Base-by-base conservation (phyloP, 116 monocot genomes). In the Trichopus zeylanicus region DNA sequence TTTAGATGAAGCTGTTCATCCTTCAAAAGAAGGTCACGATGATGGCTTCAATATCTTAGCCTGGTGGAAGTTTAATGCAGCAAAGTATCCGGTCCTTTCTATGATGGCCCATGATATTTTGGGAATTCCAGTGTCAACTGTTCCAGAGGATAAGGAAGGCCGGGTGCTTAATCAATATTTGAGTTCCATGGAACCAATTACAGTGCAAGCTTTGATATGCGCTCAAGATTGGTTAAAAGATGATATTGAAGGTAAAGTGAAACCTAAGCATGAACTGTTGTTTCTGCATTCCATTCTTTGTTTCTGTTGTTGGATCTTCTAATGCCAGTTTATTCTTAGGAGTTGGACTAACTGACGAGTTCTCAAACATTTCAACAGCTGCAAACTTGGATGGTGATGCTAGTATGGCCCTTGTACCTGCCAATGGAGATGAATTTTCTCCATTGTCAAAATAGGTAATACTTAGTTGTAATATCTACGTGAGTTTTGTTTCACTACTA, bases 11-110 rank as follows among this genome's bases (percentile, higher is more conserved):
- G 31, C 82, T 27, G 87, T 82, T 26, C 63, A 87, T 72, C 75
- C 73, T 12, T 61, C 59, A 55, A 82, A 74, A 62, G 67, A 73
- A 56, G 81, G 69, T 18, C 60, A 47, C 48, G 69, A 61, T 47
- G 86, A 75, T 19, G 67, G 53, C 27, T 82, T 87, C 64, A 64
- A 82, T 31, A 68, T 87, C 23, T 70, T 87, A 63, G 66, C 75
- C 19, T 82, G 87, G 87, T 87, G 87, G 87, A 87, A 73, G 59
- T 66, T 62, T 25, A 82, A 82, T 65, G 72, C 75, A 42, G 75
- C 87, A 12, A 87, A 87, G 47, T 87, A 79, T 70, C 78, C 87
- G 26, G 66, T 81, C 7, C 78, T 86, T 65, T 86, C 81, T 31
- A n/a, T 68, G 22, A 77, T 86, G 58, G 81, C 86, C 4, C 78